Evolutionary conservation across 352 stramenopile genomes (phyloP).

Genomic region (Phytophthora fragariaefolia): DNA sequence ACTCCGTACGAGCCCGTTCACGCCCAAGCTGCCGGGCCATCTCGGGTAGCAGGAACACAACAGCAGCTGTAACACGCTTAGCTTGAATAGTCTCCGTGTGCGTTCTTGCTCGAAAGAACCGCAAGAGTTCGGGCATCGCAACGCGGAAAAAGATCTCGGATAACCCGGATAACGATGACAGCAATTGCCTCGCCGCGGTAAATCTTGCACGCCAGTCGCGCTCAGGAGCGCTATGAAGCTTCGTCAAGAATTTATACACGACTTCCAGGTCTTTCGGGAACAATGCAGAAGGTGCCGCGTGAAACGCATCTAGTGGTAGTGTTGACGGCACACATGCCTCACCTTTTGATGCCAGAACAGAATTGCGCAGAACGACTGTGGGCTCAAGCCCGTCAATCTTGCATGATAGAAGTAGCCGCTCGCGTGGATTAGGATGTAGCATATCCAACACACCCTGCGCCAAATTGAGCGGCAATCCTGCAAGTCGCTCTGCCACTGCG

Average conservation of each 20-base stretch:
- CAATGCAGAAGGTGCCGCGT: slow-evolving; percentile 38
- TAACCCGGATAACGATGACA: slow-evolving; percentile 52
- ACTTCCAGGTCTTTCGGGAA: slow-evolving; percentile 55
- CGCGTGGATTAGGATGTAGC: slow-evolving; percentile 51
- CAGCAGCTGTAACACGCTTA: slow-evolving; percentile 55
- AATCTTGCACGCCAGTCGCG: slow-evolving; percentile 58
- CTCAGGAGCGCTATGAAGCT: slow-evolving; percentile 38
- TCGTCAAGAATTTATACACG: slow-evolving; percentile 57
- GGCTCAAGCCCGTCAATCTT: slow-evolving; percentile 46
- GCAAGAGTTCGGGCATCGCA: slow-evolving; percentile 54
- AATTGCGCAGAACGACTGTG: slow-evolving; percentile 4
- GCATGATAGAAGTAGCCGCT: slow-evolving; percentile 40
- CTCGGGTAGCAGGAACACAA: slow-evolving; percentile 63
- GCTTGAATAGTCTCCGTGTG: slow-evolving; percentile 50
- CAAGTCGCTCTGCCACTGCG: slow-evolving; percentile 32
- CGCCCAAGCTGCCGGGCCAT: slow-evolving; percentile 53
- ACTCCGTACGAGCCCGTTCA: slow-evolving; percentile 34
- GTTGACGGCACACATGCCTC: slow-evolving; percentile 10
- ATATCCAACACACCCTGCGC: slow-evolving; percentile 60
- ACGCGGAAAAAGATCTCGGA: slow-evolving; percentile 53
- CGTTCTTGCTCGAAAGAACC: slow-evolving; percentile 56
- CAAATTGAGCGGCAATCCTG: slow-evolving; percentile 50
- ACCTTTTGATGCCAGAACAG: not conserved
- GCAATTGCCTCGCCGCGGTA: slow-evolving; percentile 29
- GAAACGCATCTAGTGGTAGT: slow-evolving; percentile 19